Base-by-base conservation (phyloP, 2,329 filamentous ascomycete genomes). In the Paramyrothecium sp. region DNA sequence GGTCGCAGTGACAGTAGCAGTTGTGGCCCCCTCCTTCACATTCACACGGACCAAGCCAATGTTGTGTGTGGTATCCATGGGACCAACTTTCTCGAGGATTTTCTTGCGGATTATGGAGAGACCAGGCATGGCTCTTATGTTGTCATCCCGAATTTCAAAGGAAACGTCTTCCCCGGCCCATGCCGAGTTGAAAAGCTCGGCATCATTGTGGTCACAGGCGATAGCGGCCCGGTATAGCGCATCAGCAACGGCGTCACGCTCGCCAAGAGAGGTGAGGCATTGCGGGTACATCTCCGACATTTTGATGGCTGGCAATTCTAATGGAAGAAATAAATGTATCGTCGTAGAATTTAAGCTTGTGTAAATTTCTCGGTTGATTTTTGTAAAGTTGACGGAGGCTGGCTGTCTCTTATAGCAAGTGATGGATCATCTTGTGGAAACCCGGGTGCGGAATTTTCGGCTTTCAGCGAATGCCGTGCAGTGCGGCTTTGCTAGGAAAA, bases 1-100 rank as follows among this genome's bases (percentile, higher is more conserved):
- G 56, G 59, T 51, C 13, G 67, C 62, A 30, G 67, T 71, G 13
- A 71, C 47, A 10, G 56, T 54, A 3, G 71, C 71, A 23, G 58
- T 66, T 20, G 58, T 34, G 8, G 55, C 66, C n/a, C 63, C 66
- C 22, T 66, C 62, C 51, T 66, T 57, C 11, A 67, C 21, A 22
- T 66, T 56, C 21, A 72, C 58, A n/a, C 71, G 65, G 17, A 70
- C 56, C 54, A 68, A 72, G 53, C 59, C 70, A 48, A 67, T 55
- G n/a, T 63, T 64, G 55, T 73, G 72, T 11, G 68, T 71, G 16
- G 69, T 71, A 33, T 66, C 65, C 34, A 58, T 51, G 19, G 12
- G 54, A 7, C 54, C 47, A 19, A 57, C 52, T n/a, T 51, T 34
- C 22, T 26, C 56, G 26, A 57, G 53, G 8, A 52, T 46, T 12